These are phyloP conservation scores for Tarenaya hassleriana DNA, from an alignment of 345 rosid species.

Conservation along the genomic window DNA sequence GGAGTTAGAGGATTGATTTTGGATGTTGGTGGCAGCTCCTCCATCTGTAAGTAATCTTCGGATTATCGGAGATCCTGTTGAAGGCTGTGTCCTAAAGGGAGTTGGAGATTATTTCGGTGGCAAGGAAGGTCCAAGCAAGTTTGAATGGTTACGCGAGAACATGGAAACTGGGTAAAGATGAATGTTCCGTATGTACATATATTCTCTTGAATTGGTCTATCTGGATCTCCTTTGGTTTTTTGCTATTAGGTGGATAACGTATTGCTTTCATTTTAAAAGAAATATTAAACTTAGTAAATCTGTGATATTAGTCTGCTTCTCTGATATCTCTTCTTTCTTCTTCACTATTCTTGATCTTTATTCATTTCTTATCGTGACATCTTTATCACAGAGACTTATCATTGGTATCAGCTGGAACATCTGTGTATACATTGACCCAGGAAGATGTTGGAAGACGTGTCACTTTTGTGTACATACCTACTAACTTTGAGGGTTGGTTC, in stretches of 20 bases:
- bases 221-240: slow-evolving; percentile 7
- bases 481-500: slow-evolving; percentile 81
- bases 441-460: slow-evolving; percentile 76
- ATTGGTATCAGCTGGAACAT: slow-evolving; percentile 62
- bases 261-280: too few relatives aligned
- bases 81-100: slow-evolving; percentile 71
- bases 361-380: slow-evolving; percentile 11
- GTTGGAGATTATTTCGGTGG: slow-evolving; percentile 94
- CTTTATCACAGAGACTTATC: slow-evolving; percentile 46
- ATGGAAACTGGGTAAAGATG: slow-evolving; percentile 59
- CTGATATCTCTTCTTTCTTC: slow-evolving; percentile 10
- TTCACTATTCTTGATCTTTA: slow-evolving; percentile 8
- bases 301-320: too few relatives aligned
- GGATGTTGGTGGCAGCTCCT: slow-evolving; percentile 59
- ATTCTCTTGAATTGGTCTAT: slow-evolving; percentile 2
- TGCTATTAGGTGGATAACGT: slow-evolving; percentile 3
- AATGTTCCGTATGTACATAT: slow-evolving; percentile 11
- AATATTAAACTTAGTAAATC: too few relatives aligned
- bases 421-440: slow-evolving; percentile 72
- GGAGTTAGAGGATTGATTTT: slow-evolving; percentile 13
- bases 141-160: slow-evolving; percentile 79
- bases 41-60: slow-evolving; percentile 74
- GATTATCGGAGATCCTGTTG: slow-evolving; percentile 76
- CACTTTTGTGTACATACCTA: slow-evolving; percentile 76
- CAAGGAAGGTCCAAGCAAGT: slow-evolving; percentile 96